Percentiles rank a stretch among this genome's conserved stretches.
phyloP scores from a whole-genome alignment of 2,329 filamentous ascomycete genomes.

The Cercospora berteroae region DNA sequence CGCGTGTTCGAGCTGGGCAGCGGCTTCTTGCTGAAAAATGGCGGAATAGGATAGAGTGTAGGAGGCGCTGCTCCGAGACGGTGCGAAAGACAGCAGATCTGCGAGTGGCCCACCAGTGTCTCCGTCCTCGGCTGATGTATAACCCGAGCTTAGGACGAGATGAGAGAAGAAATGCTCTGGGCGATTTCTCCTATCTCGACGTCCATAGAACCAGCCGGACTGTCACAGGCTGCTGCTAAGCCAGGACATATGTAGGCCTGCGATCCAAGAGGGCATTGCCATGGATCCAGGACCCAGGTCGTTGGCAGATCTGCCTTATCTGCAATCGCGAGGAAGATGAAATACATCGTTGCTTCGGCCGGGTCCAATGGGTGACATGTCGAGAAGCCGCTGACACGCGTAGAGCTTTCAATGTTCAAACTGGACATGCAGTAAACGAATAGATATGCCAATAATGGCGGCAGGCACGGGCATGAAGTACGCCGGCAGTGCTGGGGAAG shows the following conservation, averaged over 20 bases:
- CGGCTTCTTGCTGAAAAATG: not conserved
- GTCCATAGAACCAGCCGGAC: not conserved
- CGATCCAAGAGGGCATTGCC: not conserved
- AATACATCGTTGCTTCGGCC: not conserved
- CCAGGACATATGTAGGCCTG: not conserved
- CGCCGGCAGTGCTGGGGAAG: not conserved
- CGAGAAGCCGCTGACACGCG: not conserved
- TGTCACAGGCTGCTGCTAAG: not conserved
- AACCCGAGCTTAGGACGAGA: not conserved
- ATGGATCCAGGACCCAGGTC: not conserved
- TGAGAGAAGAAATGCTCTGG: not conserved
- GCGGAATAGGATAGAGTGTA: not conserved
- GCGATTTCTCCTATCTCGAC: not conserved
- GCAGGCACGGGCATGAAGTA: not conserved
- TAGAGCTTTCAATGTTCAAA: not conserved
- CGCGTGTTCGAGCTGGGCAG: not conserved
- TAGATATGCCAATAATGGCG: not conserved
- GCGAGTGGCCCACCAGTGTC: not conserved
- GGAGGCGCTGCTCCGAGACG: conserved; percentile 1
- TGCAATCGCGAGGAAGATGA: not conserved
- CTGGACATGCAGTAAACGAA: not conserved
- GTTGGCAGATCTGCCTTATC: not conserved
- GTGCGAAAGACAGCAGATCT: conserved; percentile 4
- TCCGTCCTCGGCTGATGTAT: not conserved
- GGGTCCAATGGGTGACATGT: not conserved